Base-by-base conservation (phyloP, 2,329 filamentous ascomycete genomes). In the Fonsecaea nubica region DNA sequence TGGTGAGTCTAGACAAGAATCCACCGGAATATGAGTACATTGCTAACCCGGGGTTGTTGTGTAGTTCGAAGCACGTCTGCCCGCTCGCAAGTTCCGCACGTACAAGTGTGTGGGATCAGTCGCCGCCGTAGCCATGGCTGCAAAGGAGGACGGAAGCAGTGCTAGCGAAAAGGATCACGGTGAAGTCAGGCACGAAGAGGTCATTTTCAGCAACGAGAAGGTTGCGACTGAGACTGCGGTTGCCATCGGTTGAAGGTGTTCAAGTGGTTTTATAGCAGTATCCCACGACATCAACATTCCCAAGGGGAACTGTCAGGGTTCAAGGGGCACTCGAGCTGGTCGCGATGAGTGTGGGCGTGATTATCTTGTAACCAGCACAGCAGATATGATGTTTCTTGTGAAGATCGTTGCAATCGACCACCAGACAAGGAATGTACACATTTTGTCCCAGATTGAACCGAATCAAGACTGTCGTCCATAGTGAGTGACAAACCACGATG, bases 141-240 rank as follows among this genome's bases (percentile, higher is more conserved):
- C 57, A 13, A 36, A 62, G 42, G 68, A 68, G 45, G 60, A 68
- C 7, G 33, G 54, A 56, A 53, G 58, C 33, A 42, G 38, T 15
- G 53, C 32, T 6, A 61, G 59, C 38, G 66, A 68, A 18, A 68
- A 68, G 52, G 63, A 65, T 21, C 59, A 65, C 21, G 58, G 10
- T 55, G 48, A 50, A 45, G 67, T 67, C 59, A 66, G 53, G 30
- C 66, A 68, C n/a, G 35, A 65, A n/a, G 67, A 69, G 40, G 55
- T 63, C 32, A 36, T 67, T 33, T 58, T 55, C 21, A 45, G 60
- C 33, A 67, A 69, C 40, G 62, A 63, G 54, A 69, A 69, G 33
- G 92, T 92, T 79, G 64, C 79, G 73, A 60, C 63, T 9, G 66
- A 68, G 63, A 56, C 63, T 32, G 66, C 66, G 15, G 63, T 68